These are phyloP conservation scores for Paramecium tetraurelia DNA, from an alignment of 73 alveolate genomes.

Conservation along the genomic window DNA sequence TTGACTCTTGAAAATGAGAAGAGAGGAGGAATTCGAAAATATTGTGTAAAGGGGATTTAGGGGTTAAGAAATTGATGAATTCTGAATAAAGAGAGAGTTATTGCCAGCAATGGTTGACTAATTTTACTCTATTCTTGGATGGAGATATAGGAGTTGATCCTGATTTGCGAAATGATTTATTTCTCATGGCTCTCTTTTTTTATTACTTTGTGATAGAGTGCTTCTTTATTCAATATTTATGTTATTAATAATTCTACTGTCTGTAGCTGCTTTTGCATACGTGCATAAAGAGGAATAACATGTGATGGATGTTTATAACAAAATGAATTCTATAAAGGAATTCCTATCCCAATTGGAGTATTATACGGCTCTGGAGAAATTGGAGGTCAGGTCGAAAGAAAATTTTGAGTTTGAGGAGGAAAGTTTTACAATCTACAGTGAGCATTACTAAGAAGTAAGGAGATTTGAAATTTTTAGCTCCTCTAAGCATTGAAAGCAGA, in stretches of 20 bases:
- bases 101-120: not conserved
- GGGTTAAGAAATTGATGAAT: not conserved
- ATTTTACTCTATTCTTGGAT: not conserved
- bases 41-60: not conserved
- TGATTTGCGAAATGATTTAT: not conserved
- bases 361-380: conserved; percentile 20
- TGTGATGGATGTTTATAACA: not conserved
- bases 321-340: not conserved
- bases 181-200: not conserved
- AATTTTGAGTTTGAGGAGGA: not conserved
- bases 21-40: no score
- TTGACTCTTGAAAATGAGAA: no score
- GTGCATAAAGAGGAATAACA: conserved; percentile 8
- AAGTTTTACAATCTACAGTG: not conserved
- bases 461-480: not conserved
- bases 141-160: not conserved
- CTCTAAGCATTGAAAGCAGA: not conserved
- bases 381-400: not conserved
- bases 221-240: not conserved
- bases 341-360: not conserved
- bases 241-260: conserved; percentile 11
- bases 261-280: not conserved
- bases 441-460: conserved; percentile 9
- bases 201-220: not conserved
- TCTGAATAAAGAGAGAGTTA: not conserved